These are phyloP conservation scores for Phaeosphaeria sp. DNA, from an alignment of 2,329 filamentous ascomycete genomes.

Conservation along the genomic window DNA sequence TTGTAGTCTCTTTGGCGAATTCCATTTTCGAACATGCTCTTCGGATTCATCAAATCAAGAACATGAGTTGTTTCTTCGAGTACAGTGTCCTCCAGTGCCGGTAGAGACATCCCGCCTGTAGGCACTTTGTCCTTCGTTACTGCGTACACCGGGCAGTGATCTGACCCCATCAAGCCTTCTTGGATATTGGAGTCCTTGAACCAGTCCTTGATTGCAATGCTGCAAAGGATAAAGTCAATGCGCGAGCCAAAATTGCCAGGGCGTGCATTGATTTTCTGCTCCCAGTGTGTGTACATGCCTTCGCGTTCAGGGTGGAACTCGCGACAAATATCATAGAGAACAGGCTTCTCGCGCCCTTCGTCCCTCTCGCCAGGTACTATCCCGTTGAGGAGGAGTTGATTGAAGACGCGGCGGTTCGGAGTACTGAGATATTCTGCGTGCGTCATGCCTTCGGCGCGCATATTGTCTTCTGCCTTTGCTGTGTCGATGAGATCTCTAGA, in stretches of 20 bases:
- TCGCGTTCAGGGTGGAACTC: conserved; percentile 77
- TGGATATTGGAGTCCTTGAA: conserved; percentile 85
- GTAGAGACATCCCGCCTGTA: conserved; percentile 25
- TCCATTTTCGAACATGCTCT: conserved; percentile 73
- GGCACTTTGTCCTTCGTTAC: conserved; percentile 69
- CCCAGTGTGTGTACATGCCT: conserved; percentile 98
- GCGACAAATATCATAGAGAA: conserved; percentile 84
- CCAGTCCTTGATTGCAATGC: conserved; percentile 78
- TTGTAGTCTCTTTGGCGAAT: conserved; percentile 70
- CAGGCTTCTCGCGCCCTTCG: conserved; percentile 70
- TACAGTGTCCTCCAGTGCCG: conserved; percentile 7
- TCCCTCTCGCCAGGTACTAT: conserved; percentile 71
- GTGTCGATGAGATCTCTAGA: conserved; percentile 73
- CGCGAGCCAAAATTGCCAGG: conserved; percentile 91
- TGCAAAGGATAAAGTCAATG: conserved; percentile 93
- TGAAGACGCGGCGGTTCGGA: conserved; percentile 79
- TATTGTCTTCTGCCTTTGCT: conserved; percentile 73
- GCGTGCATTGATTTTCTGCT: conserved; percentile 92
- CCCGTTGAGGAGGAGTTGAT: conserved; percentile 80
- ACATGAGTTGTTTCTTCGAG: conserved; percentile 61
- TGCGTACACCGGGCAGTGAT: conserved; percentile 93
- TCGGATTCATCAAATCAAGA: conserved; percentile 78
- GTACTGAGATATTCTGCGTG: conserved; percentile 74
- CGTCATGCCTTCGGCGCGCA: conserved; percentile 72
- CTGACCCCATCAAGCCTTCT: conserved; percentile 90